Evolutionary conservation across 1,284 basidiomycete genomes (phyloP).

Genomic region (Trichosporon sp.): DNA sequence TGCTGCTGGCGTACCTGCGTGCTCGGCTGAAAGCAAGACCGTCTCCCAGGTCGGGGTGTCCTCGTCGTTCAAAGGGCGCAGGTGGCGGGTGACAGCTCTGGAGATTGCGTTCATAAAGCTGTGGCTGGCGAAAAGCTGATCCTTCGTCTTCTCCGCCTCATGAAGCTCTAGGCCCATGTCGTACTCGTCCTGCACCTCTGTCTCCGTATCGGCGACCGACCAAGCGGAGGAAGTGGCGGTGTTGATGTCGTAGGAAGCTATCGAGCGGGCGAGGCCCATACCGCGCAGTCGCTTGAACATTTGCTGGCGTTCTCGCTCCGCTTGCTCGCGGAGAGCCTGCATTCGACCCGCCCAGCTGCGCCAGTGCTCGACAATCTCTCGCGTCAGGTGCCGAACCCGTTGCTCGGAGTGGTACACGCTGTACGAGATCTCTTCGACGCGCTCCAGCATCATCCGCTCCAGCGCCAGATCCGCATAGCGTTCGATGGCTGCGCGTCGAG

Average conservation of each 20-base stretch:
- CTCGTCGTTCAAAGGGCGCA: conserved; percentile 9
- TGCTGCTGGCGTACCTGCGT: conserved; percentile 24
- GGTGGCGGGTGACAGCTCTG: conserved; percentile 27
- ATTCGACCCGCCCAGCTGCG: conserved; percentile 18
- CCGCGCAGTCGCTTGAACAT: conserved; percentile 20
- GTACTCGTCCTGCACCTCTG: conserved; percentile 10
- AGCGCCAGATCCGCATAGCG: conserved; percentile 14
- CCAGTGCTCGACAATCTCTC: conserved; percentile 23
- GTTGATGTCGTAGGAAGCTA: neutral
- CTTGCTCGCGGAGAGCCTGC: conserved; percentile 16
- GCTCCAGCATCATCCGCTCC: conserved; percentile 16
- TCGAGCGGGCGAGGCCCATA: conserved; percentile 31
- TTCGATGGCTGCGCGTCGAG: conserved; percentile 20
- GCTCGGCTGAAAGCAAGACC: conserved; percentile 17
- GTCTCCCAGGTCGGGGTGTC: conserved; percentile 13
- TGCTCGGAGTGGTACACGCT: conserved; percentile 5
- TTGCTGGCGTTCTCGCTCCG: conserved; percentile 20
- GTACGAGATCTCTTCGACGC: neutral
- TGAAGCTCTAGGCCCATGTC: conserved; percentile 24
- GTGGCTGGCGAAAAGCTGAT: conserved; percentile 22
- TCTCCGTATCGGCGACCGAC: neutral
- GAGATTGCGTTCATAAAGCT: conserved; percentile 36
- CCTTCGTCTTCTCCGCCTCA: conserved; percentile 15
- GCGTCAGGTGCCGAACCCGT: conserved; percentile 12
- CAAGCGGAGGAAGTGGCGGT: neutral